Evolutionary conservation across 768 basidiomycete genomes (phyloP), one percentile per base, ranked within the genome.

Genomic region (Kwoniella sp.): DNA sequence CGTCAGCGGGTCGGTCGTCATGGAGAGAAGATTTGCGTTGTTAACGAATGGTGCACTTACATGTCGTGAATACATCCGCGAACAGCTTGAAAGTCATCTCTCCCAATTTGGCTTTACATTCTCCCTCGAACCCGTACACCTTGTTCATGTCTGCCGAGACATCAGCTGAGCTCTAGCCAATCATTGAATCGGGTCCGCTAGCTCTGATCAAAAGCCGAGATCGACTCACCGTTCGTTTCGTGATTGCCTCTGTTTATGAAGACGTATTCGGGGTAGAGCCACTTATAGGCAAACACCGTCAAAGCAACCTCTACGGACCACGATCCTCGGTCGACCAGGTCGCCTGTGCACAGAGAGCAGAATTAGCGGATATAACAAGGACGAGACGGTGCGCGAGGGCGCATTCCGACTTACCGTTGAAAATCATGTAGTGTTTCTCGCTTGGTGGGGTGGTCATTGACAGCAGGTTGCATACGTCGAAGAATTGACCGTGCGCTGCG

Each of bases 191-290:
- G 26, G 15, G 15, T 57, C 4, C 48, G 61, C 45, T 4, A 45
- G 28, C 26, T 23, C 29, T 28, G 22, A 1, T 13, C 1, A 59
- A 0, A 53, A 9, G 5, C 12, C 23, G 8, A 1, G 4, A 17
- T 4, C 7, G 52, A 57, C 71, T 54, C 23, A 75, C 73, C 75
- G 59, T 77, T 81, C 17, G 79, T 77, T 70, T 80, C 80, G 76
- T 98, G 95, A 82, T 97, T 98, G 20, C 95, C 95, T 69, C 95
- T 87, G 80, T 99, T 98, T 78, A 99, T 87, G 80, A 86, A 95
- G 85, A 97, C 91, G 63, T 84, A 86, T 63, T 86, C 86, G 2
- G 95, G 95, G 82, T 91, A 93, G 61, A 97, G 82, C 94, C 94
- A 98, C 85, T 99, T 99, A 82, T 90, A 96, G 12, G 94, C 91